These are phyloP conservation scores for Ganoderma resinaceum DNA, from an alignment of 1,284 basidiomycete genomes.

Conservation along the genomic window DNA sequence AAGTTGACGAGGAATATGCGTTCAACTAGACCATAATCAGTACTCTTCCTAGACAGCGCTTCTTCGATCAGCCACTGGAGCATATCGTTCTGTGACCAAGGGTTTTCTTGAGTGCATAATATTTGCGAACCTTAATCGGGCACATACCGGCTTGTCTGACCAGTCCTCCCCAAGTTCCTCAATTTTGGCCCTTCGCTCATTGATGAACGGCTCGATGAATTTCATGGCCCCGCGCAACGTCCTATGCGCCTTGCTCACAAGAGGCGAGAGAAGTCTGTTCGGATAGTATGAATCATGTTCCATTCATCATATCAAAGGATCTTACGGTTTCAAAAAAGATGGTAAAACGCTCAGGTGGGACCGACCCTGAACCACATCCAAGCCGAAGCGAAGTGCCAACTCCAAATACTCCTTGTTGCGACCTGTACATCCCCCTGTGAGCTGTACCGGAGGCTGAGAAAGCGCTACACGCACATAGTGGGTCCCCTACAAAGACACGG, in stretches of 20 bases:
- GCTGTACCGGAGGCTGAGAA: not conserved
- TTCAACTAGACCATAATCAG: constrained; percentile 28
- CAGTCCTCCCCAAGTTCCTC: constrained; percentile 37
- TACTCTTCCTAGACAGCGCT: constrained; percentile 21
- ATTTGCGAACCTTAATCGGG: not conserved
- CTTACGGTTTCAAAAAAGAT: constrained; percentile 38
- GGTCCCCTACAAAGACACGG: constrained; percentile 39
- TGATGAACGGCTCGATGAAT: constrained; percentile 28
- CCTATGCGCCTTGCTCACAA: constrained; percentile 1
- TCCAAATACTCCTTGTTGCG: constrained; percentile 31
- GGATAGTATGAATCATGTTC: not conserved
- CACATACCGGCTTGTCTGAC: constrained; percentile 35
- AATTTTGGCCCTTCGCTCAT: constrained; percentile 26
- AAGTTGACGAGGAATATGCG: constrained; percentile 41
- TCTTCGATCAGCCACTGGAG: constrained; percentile 39
- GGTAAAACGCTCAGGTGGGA: constrained; percentile 35
- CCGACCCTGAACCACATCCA: constrained; percentile 11
- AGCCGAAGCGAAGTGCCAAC: constrained; percentile 22
- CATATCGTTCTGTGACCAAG: constrained; percentile 32
- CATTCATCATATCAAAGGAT: not conserved
- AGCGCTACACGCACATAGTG: constrained; percentile 31
- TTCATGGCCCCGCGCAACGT: constrained; percentile 1
- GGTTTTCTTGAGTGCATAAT: not conserved
- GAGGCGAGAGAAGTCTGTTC: not conserved
- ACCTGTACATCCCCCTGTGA: constrained; percentile 20